Evolutionary conservation across 2,329 filamentous ascomycete species (phyloP).

Genomic region (Penicillium brasilianum): DNA sequence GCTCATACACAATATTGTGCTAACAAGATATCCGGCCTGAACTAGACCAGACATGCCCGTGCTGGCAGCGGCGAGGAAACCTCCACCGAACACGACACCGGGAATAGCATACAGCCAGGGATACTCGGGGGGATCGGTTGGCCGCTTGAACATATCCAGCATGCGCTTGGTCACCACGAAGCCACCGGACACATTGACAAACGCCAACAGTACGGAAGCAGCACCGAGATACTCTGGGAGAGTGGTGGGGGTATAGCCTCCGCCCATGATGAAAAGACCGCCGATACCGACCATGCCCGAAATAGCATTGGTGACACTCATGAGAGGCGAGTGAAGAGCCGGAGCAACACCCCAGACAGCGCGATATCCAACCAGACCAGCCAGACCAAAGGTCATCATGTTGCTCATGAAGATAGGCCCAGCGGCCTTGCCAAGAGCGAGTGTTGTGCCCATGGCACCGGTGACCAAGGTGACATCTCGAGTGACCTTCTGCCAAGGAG

Average conservation of each 20-base stretch:
- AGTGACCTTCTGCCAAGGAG: constrained; percentile 79
- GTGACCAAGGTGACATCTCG: constrained; percentile 77
- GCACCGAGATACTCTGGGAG: constrained; percentile 80
- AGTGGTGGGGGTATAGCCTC: constrained; percentile 76
- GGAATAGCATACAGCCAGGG: constrained; percentile 85
- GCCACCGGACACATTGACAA: constrained; percentile 85
- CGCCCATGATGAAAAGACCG: constrained; percentile 86
- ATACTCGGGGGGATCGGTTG: constrained; percentile 86
- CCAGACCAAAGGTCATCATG: constrained; percentile 80
- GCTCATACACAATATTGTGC: constrained; percentile 81
- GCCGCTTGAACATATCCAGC: constrained; percentile 88
- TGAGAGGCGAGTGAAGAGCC: constrained; percentile 83
- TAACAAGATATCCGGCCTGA: constrained; percentile 85
- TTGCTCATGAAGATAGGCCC: constrained; percentile 87
- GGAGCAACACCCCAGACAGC: constrained; percentile 86
- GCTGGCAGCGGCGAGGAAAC: constrained; percentile 77
- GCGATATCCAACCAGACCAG: constrained; percentile 83
- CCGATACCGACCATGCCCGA: constrained; percentile 90
- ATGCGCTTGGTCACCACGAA: constrained; percentile 93
- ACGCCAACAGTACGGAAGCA: constrained; percentile 79
- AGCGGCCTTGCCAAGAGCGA: constrained; percentile 80
- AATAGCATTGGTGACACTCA: constrained; percentile 93
- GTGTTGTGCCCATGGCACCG: constrained; percentile 74
- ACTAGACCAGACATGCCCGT: constrained; percentile 84
- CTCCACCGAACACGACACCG: constrained; percentile 76